Evolutionary conservation across 371 early-diverging fungal genomes (phyloP), one percentile per base, ranked within the genome.

Genomic region (Apophysomyces variabilis): DNA sequence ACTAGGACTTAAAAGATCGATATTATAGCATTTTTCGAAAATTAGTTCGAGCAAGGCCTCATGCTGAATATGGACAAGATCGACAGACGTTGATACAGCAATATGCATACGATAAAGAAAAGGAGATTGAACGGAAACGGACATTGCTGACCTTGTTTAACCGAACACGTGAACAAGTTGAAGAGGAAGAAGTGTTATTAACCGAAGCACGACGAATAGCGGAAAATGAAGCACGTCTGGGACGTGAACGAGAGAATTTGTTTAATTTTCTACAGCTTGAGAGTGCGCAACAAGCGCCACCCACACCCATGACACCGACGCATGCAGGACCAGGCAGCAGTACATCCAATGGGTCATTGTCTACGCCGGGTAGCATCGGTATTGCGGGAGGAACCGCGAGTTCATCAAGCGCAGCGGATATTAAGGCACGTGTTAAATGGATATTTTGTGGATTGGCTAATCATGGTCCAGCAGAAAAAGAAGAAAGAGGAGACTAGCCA

Each of bases 111-210:
- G 85, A 89, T 68, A 89, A 89, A 73, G 66, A 72, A 58, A 77
- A 67, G 61, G 96, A 96, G 73, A 68, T 85, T 7, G 92, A 94
- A 66, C 82, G 97, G 21, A 96, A 96, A 74, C 81, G 85, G 66
- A 87, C 92, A 16, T 78, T 97, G 14, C 87, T 84, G 26, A 75
- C 78, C 18, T 74, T 97, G 46, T 89, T 87, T 63, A 76, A 68
- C 13, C 87, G 96, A 26, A 89, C 93, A 11, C 79, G 83, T 16
- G 95, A 93, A 58, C 89, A 96, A 70, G 87, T 95, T 36, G 85
- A 91, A 75, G 96, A 96, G 69, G 96, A 95, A 70, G 94, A 92
- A 66, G 79, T 85, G 12, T 71, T 96, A 39, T 84, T 89, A 32
- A 60, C 87, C 57, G 95, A 95, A 69, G 87, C 92, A 6, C 81